Conservation (phyloP, 768 basidiomycete species). For the Kwoniella pini region DNA sequence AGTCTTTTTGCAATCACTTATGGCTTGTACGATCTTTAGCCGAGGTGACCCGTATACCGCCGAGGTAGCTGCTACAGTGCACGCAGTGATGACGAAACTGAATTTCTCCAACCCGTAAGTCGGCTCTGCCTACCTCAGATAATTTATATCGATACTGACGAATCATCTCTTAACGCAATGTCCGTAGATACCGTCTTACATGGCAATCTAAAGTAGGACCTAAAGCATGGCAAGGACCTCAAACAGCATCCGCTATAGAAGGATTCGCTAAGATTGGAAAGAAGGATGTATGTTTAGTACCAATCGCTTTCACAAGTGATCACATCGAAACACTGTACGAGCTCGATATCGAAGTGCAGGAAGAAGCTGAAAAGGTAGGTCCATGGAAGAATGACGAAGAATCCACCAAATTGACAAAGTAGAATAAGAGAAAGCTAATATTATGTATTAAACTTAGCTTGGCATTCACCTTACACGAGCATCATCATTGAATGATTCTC, state of each 20-base stretch:
- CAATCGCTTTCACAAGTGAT: slow-evolving; percentile 97
- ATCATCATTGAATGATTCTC: slow-evolving; percentile 90
- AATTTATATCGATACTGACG: no score
- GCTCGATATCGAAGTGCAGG: slow-evolving; percentile 87
- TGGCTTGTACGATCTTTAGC: slow-evolving; percentile 32
- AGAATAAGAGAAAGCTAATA: no score
- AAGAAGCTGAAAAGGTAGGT: slow-evolving; percentile 84
- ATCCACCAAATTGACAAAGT: no score
- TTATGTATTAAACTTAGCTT: slow-evolving; percentile 60
- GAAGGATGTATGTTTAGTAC: slow-evolving; percentile 68
- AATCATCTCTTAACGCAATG: no score
- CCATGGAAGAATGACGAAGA: no score
- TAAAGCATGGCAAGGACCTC: slow-evolving; percentile 96
- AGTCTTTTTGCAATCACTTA: neutral
- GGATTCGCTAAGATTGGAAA: slow-evolving; percentile 57
- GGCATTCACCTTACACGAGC: slow-evolving; percentile 87
- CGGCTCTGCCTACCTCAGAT: neutral
- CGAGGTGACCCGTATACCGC: slow-evolving; percentile 96
- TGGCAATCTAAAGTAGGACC: slow-evolving; percentile 99
- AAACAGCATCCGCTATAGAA: slow-evolving; percentile 87
- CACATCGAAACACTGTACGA: slow-evolving; percentile 99
- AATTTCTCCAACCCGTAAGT: slow-evolving; percentile 54
- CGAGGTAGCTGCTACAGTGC: slow-evolving; percentile 91
- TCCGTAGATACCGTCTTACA: slow-evolving; percentile 77
- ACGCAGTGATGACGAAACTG: slow-evolving; percentile 87